Evolutionary conservation across 306 rosid species (phyloP), one percentile per base, ranked within the genome.

Genomic region (Casuarina equisetifolia): DNA sequence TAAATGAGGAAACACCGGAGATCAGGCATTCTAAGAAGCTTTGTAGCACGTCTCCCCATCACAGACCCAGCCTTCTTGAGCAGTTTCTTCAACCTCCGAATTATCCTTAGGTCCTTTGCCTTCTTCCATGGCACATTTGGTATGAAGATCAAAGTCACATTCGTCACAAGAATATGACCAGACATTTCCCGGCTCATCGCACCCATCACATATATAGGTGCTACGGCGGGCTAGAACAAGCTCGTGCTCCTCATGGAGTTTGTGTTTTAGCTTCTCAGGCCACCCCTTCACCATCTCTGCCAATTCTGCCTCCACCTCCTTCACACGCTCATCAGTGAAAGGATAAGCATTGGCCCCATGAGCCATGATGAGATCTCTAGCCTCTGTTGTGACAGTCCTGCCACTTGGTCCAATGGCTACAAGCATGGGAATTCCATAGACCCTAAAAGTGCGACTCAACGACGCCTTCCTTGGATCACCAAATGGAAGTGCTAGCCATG

Each of bases 401-500:
- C 97, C 98, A 32, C 67, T 86, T 20, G 91, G 78, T 54, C 90
- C 91, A 19, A 94, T 80, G 63, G 91, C 94, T 73, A 91, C 84
- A 0, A 86, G 84, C 82, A 71, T 81, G 70, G 96, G 98, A 75
- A 90, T 89, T 78, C 90, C 91, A 15, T 69, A 43, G 46, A 94
- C 84, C 83, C 71, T 90, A 83, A 91, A 94, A 68, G 36, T 86
- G 59, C 87, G 86, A 64, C 81, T 82, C 61, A 94, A 75, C 57
- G 71, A 62, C 74, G 81, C 80, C 81, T 90, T 91, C 83, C 98
- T 91, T 5, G 79, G 25, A 78, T 94, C 97, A 1, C 90, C 94
- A 70, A 76, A 90, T 52, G 98, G 97, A 75, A 91, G 88, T 19
- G 96, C 96, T 63, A 91, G 50, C 98, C 97, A 91, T 6, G 98